phyloP scores from a whole-genome alignment of 1,284 basidiomycete species.

The Apiotrichum akiyoshidainum region DNA sequence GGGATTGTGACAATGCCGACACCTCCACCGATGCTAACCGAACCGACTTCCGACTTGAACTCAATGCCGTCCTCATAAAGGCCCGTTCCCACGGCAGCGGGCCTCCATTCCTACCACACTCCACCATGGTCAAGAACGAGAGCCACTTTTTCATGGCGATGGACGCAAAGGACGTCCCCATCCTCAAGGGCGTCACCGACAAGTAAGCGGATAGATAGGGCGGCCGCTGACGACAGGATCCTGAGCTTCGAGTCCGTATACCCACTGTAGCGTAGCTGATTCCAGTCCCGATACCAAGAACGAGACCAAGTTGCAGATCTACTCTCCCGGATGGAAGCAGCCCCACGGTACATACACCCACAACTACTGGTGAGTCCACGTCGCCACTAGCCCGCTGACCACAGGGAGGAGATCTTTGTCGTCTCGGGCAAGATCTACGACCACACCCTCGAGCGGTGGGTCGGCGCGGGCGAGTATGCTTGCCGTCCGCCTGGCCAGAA shows the following conservation, averaged over 20 bases:
- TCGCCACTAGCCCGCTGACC: neutral
- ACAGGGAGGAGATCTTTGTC: constrained; percentile 20
- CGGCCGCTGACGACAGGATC: neutral
- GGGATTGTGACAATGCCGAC: too few relatives aligned
- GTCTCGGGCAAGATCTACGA: constrained; percentile 45
- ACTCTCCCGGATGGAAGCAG: constrained; percentile 11
- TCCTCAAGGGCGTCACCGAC: constrained; percentile 2
- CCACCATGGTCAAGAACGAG: constrained; percentile 9
- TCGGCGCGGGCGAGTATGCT: constrained; percentile 17
- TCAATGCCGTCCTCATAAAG: too few relatives aligned
- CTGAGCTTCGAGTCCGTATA: constrained; percentile 9
- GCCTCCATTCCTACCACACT: neutral
- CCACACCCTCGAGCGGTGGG: constrained; percentile 57
- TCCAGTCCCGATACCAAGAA: constrained; percentile 12
- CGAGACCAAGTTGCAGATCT: constrained; percentile 11
- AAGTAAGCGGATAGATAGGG: neutral
- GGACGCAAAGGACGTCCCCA: constrained; percentile 2
- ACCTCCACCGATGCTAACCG: too few relatives aligned
- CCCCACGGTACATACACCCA: constrained; percentile 7
- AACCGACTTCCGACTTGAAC: too few relatives aligned
- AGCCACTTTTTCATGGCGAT: constrained; percentile 6
- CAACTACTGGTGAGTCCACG: constrained; percentile 1
- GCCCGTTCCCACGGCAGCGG: too few relatives aligned
- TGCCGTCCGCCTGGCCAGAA: constrained; percentile 23
- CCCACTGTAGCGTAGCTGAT: neutral